phyloP scores from a whole-genome alignment of 148 eudicot species.

The Spergularia bocconei region DNA sequence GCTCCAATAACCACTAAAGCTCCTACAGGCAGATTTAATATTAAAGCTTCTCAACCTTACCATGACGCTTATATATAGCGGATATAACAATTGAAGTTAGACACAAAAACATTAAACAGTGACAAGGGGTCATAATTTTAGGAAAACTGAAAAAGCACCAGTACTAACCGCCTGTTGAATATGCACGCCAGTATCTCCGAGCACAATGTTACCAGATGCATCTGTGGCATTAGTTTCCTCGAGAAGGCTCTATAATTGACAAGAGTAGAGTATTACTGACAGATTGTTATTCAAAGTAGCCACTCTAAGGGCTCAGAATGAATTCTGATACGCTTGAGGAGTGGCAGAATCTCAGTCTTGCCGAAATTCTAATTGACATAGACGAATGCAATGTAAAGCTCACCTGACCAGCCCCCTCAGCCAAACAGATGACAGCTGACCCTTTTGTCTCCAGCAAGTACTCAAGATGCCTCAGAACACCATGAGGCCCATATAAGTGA shows the following conservation, averaged over 20 bases:
- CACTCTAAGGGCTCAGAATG: neutral
- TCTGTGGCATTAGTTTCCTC: slow-evolving; percentile 78
- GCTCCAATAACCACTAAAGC: no score
- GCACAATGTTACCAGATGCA: slow-evolving; percentile 81
- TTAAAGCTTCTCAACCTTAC: neutral
- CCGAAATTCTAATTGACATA: neutral
- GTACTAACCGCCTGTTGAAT: slow-evolving; percentile 81
- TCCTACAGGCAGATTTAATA: neutral
- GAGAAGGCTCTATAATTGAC: slow-evolving; percentile 59
- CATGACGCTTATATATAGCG: no score
- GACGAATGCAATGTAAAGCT: slow-evolving; percentile 19
- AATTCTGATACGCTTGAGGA: neutral
- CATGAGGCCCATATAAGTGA: slow-evolving; percentile 86
- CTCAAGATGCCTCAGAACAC: slow-evolving; percentile 78
- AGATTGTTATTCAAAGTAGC: neutral
- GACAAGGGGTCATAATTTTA: neutral
- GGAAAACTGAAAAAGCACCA: slow-evolving; percentile 1
- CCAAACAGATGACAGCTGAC: slow-evolving; percentile 94
- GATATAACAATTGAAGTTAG: neutral
- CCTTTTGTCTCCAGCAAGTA: slow-evolving; percentile 87
- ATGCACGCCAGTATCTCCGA: slow-evolving; percentile 93
- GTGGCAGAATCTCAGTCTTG: slow-evolving; percentile 1
- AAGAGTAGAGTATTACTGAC: neutral
- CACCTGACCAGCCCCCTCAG: slow-evolving; percentile 99
- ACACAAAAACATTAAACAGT: neutral